Conservation (phyloP, 192 early-diverging fungal genomes). For the Cetraspora pellucida region DNA sequence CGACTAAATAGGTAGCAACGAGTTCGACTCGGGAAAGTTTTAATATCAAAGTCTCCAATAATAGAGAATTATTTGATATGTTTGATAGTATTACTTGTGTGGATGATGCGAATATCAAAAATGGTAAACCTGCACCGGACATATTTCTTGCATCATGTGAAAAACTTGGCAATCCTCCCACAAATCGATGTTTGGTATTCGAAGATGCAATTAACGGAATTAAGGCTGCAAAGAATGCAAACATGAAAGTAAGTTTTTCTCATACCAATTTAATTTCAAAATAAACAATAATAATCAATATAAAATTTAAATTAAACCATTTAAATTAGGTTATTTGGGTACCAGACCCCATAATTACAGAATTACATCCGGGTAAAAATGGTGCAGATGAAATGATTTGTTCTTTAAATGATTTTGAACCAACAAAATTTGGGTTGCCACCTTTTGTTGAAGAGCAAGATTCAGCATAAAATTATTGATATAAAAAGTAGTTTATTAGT, state of each 20-base stretch:
- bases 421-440: constrained; percentile 63
- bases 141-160: constrained; percentile 66
- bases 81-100: constrained; percentile 87
- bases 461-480: too few relatives aligned
- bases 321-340: constrained; percentile 66
- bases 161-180: constrained; percentile 51
- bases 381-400: constrained; percentile 59
- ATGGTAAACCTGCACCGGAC: constrained; percentile 93
- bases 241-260: constrained; percentile 62
- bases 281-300: too few relatives aligned
- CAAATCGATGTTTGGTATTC: constrained; percentile 82
- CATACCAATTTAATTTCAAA: not conserved
- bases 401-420: constrained; percentile 70
- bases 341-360: constrained; percentile 70
- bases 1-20: constrained; percentile 64
- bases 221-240: constrained; percentile 76
- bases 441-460: constrained; percentile 33
- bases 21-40: constrained; percentile 77
- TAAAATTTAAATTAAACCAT: too few relatives aligned
- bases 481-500: too few relatives aligned
- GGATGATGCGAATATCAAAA: constrained; percentile 76
- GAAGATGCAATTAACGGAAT: constrained; percentile 89
- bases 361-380: constrained; percentile 44
- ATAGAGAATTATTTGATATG: constrained; percentile 72
- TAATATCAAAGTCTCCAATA: constrained; percentile 68